These are phyloP conservation scores for Gaeumannomyces tritici DNA, from an alignment of 2,329 filamentous ascomycete genomes.

Conservation along the genomic window DNA sequence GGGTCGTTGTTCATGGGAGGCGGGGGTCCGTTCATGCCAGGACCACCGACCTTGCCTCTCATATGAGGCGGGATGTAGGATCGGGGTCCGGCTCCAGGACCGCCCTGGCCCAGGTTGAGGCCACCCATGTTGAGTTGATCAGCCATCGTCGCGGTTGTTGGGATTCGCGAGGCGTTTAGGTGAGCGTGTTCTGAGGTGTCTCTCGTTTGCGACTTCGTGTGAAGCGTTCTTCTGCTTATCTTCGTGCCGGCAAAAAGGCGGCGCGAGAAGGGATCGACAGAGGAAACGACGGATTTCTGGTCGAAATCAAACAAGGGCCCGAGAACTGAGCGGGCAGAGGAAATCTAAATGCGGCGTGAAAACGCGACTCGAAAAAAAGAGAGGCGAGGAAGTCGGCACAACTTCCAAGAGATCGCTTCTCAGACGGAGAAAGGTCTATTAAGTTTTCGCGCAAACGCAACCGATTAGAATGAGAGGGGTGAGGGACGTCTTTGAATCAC, in stretches of 20 bases:
- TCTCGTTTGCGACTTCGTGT: background rate
- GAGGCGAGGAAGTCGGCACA: conserved; percentile 4
- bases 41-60: conserved; percentile 43
- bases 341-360: background rate
- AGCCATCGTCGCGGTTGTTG: conserved; percentile 51
- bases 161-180: background rate
- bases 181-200: background rate
- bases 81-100: conserved; percentile 32
- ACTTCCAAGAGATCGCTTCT: conserved; percentile 3
- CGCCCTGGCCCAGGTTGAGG: conserved; percentile 47
- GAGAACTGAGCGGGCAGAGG: background rate
- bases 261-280: conserved; percentile 4
- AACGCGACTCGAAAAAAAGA: background rate
- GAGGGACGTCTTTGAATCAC: conserved; percentile 22
- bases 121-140: conserved; percentile 77
- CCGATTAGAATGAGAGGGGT: conserved; percentile 14
- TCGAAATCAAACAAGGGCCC: conserved; percentile 8
- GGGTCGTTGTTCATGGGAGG: conserved; percentile 29
- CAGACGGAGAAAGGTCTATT: conserved; percentile 3
- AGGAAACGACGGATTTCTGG: conserved; percentile 4
- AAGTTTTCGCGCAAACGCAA: conserved; percentile 2
- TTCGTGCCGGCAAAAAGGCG: conserved; percentile 2
- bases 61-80: conserved; percentile 84
- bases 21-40: conserved; percentile 24
- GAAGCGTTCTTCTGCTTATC: background rate